Percentiles rank a stretch among this genome's conserved stretches.
phyloP scores from a whole-genome alignment of 2,329 filamentous ascomycete genomes.

The Beauveria caledonica region DNA sequence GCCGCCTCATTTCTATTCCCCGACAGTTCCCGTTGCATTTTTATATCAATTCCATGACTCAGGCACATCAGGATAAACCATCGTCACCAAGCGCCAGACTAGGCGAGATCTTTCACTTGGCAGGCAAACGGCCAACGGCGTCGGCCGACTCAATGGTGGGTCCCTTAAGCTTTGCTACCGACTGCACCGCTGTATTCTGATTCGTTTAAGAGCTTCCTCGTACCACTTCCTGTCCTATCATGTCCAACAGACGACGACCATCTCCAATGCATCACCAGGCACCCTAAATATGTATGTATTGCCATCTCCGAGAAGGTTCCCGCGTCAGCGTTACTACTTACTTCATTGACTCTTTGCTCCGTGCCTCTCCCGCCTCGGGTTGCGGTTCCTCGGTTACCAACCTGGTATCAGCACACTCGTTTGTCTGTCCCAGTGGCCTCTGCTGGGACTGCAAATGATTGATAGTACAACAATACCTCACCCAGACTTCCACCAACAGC shows the following conservation, averaged over 20 bases:
- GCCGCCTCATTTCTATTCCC: background rate
- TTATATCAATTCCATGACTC: background rate
- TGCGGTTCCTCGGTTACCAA: background rate
- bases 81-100: background rate
- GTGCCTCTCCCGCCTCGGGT: background rate
- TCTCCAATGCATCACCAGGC: background rate
- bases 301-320: background rate
- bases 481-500: background rate
- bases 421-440: background rate
- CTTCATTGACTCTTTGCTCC: background rate
- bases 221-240: background rate
- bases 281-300: too few species aligned
- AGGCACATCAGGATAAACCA: background rate
- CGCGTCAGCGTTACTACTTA: background rate
- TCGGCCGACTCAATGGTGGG: background rate
- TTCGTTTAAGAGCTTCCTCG: background rate
- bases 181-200: background rate
- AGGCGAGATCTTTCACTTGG: background rate
- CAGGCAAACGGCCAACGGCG: background rate
- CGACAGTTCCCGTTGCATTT: background rate
- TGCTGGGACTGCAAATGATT: background rate
- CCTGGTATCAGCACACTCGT: background rate
- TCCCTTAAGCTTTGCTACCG: background rate
- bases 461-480: background rate
- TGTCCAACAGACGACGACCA: background rate